Base-by-base conservation (phyloP, 2,329 filamentous ascomycete species). In the Sclerotinia subarctica region DNA sequence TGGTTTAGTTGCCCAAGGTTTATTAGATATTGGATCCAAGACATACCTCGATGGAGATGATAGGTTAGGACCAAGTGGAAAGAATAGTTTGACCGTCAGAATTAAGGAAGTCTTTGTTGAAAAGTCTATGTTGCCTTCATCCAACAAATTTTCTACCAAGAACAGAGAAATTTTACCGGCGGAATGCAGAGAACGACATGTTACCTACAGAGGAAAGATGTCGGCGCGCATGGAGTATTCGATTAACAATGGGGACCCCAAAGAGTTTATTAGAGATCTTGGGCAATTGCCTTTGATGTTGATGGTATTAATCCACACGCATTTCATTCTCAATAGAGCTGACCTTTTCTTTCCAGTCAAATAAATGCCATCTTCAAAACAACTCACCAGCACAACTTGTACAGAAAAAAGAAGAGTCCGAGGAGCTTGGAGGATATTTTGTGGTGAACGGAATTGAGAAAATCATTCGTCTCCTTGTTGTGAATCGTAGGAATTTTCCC, bases 391-490 rank as follows among this genome's bases (percentile, higher is more conserved):
- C 90, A 15, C 85, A 91, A 75, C 85, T 99, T 21, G 93, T 98
- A 42, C 85, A 90, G 71, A 88, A 88, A 70, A 96, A 97, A 78
- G 95, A 99, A 80, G 95, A 99, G 79, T 91, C 94, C 0, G 95
- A 99, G 79, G 95, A 99, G 79, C 81, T 98, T 44, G 95, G 95
- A 49, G 95, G 95, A 56, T 99, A 98, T 79, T 99, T 98, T 77
- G 88, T 99, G 75, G 91, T 99, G 76, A 99, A 99, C 78, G 95
- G 95, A 72, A 97, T 94, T 76, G 95, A 99, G 79, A 98, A 97
- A 82, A 87, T 98, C 68, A 93, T 98, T 74, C 92, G 95, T 77
- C 88, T 98, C 82, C 84, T 99, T 71, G 89, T 97, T 72, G 87
- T 98, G 70, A 93, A 93, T 77, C 88, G 92, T 79, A 86, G 95